phyloP scores from a whole-genome alignment of 208 protist genomes.

The Leishmania major region DNA sequence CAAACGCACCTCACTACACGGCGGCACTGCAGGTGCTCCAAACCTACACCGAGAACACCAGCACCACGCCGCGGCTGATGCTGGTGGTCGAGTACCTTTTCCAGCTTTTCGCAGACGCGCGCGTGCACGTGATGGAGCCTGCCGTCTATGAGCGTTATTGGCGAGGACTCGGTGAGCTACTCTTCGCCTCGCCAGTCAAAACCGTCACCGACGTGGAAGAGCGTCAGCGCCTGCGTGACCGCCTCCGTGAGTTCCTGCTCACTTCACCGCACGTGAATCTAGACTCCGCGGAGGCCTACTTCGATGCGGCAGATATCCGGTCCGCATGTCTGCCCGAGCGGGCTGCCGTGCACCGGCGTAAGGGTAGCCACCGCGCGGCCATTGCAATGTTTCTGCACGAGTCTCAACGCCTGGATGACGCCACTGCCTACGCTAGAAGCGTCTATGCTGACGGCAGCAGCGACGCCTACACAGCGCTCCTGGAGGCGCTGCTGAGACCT shows the following conservation, averaged over 20 bases:
- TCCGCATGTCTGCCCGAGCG: conserved; percentile 41
- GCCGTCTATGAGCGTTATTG: conserved; percentile 28
- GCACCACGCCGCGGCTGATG: conserved; percentile 4
- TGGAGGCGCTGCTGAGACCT: conserved; percentile 37
- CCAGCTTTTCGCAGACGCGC: conserved; percentile 11
- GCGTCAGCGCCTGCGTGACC: conserved; percentile 18
- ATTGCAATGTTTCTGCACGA: conserved; percentile 71
- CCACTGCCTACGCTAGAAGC: conserved; percentile 51
- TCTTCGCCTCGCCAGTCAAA: conserved; percentile 2
- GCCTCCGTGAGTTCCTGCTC: conserved; percentile 49
- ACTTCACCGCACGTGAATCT: conserved; percentile 43
- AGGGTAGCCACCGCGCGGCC: conserved; percentile 52
- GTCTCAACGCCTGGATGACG: conserved; percentile 37
- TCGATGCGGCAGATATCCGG: conserved; percentile 45
- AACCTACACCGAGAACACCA: not conserved
- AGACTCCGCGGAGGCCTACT: conserved; percentile 26
- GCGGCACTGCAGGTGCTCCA: conserved; percentile 19
- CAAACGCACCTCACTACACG: conserved; percentile 19
- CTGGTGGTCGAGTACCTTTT: conserved; percentile 20
- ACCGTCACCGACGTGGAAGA: not conserved
- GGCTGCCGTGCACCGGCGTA: conserved; percentile 61
- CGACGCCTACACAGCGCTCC: conserved; percentile 44
- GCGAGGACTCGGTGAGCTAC: conserved; percentile 21
- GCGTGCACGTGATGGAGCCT: conserved; percentile 13
- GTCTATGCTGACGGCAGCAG: conserved; percentile 42